Evolutionary conservation across 2,329 filamentous ascomycete genomes (phyloP).

Genomic region (Fusarium anguioides): DNA sequence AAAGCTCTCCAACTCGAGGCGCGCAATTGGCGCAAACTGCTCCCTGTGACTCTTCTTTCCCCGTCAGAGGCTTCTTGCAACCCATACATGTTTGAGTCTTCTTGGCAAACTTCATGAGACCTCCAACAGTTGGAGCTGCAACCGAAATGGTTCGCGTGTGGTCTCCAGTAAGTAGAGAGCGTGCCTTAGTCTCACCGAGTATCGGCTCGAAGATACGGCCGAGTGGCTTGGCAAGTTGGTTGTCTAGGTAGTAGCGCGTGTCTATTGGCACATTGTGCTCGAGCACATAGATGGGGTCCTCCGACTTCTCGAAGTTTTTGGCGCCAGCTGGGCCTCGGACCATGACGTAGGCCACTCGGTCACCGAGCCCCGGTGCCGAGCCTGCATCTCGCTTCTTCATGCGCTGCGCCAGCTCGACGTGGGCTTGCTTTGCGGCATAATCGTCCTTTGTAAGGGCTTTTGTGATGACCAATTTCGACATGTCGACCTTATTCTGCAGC

Average conservation of each 20-base stretch:
- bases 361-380: slow-evolving; percentile 90
- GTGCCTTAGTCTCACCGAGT: slow-evolving; percentile 90
- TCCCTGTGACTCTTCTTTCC: slow-evolving; percentile 81
- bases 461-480: slow-evolving; percentile 99
- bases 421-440: slow-evolving; percentile 93
- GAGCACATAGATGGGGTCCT: slow-evolving; percentile 96
- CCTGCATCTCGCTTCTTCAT: slow-evolving; percentile 98
- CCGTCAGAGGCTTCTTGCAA: slow-evolving; percentile 93
- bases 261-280: slow-evolving; percentile 99
- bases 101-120: slow-evolving; percentile 98
- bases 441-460: slow-evolving; percentile 93
- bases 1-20: slow-evolving; percentile 88
- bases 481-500: slow-evolving; percentile 96
- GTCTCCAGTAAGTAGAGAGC: slow-evolving; percentile 86
- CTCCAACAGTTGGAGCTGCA: slow-evolving; percentile 88
- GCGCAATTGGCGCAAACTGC: slow-evolving; percentile 91
- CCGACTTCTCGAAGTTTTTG: slow-evolving; percentile 96
- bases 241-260: slow-evolving; percentile 98
- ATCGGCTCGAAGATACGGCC: slow-evolving; percentile 98
- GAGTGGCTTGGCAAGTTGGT: slow-evolving; percentile 95
- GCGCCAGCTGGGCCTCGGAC: slow-evolving; percentile 88
- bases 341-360: slow-evolving; percentile 98
- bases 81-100: slow-evolving; percentile 99
- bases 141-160: slow-evolving; percentile 96
- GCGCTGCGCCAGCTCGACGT: slow-evolving; percentile 92